Percentiles rank a stretch among this genome's conserved stretches.
phyloP scores from a whole-genome alignment of 768 basidiomycete genomes.

The Kwoniella shandongensis region DNA sequence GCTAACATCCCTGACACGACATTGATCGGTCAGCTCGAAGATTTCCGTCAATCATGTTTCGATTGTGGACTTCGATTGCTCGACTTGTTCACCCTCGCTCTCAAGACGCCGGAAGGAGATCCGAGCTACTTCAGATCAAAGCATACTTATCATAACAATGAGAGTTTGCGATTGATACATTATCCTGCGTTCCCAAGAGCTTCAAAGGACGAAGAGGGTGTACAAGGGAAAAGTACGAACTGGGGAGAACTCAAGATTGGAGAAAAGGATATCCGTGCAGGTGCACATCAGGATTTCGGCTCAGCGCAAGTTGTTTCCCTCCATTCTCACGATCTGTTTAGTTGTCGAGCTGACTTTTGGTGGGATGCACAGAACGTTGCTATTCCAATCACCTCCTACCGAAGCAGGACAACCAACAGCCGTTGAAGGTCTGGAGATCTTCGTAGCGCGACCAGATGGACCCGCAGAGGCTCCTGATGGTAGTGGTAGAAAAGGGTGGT shows the following conservation, averaged over 20 bases:
- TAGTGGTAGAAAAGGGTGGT: slow-evolving; percentile 7
- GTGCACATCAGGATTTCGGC: slow-evolving; percentile 12
- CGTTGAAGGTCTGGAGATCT: slow-evolving; percentile 13
- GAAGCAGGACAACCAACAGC: slow-evolving; percentile 3
- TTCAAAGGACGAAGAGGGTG: neutral
- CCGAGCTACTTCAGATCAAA: neutral
- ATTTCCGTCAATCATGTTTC: slow-evolving; percentile 10
- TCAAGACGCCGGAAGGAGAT: slow-evolving; percentile 5
- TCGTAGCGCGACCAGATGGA: slow-evolving; percentile 5
- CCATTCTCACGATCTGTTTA: neutral
- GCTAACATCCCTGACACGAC: neutral
- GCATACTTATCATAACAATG: slow-evolving; percentile 7
- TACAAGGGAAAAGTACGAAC: neutral
- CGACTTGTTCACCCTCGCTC: slow-evolving; percentile 13
- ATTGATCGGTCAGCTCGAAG: neutral
- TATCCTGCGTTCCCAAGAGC: slow-evolving; percentile 9
- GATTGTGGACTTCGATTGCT: slow-evolving; percentile 1
- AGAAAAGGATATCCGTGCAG: slow-evolving; percentile 7
- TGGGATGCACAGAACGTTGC: neutral
- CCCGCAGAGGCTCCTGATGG: slow-evolving; percentile 2
- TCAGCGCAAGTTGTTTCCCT: slow-evolving; percentile 1
- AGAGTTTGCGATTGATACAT: slow-evolving; percentile 11
- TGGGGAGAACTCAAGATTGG: slow-evolving; percentile 9
- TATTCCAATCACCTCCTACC: slow-evolving; percentile 8
- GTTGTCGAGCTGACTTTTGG: neutral